Evolutionary conservation across 305 asterid species (phyloP).

Genomic region (Fraxinus xanthoxyloides): DNA sequence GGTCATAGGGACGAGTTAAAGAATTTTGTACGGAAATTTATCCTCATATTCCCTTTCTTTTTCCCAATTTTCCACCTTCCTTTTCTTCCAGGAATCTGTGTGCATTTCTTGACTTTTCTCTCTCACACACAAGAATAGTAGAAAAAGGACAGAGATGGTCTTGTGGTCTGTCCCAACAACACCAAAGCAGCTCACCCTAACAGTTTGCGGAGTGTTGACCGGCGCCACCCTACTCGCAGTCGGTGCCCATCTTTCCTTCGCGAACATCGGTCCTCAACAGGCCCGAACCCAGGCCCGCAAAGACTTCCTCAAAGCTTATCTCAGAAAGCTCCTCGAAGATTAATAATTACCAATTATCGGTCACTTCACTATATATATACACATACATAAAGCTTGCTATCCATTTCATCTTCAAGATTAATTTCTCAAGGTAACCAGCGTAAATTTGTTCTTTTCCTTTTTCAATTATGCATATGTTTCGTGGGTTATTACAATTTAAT

Average conservation of each 20-base stretch:
- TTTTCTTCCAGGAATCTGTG: background rate
- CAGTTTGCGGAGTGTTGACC: slow-evolving; percentile 45
- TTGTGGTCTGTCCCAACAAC: slow-evolving; percentile 48
- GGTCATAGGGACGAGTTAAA: background rate
- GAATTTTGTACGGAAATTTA: background rate
- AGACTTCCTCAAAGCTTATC: slow-evolving; percentile 58
- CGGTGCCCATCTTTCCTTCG: slow-evolving; percentile 58
- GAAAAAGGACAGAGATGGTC: slow-evolving; percentile 33
- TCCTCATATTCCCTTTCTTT: background rate
- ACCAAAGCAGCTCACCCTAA: slow-evolving; percentile 42
- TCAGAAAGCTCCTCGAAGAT: slow-evolving; percentile 53
- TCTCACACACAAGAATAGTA: background rate
- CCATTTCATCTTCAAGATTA: slow-evolving; percentile 2
- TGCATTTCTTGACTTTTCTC: background rate
- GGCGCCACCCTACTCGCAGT: slow-evolving; percentile 43
- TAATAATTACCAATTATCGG: slow-evolving; percentile 16
- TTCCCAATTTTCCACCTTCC: background rate
- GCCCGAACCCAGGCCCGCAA: slow-evolving; percentile 63
- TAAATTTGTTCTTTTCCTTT: background rate
- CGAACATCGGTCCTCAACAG: slow-evolving; percentile 63
- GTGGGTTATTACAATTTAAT: background rate
- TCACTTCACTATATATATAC: background rate
- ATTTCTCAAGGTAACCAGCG: background rate
- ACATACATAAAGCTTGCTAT: background rate
- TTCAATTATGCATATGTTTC: background rate